Conservation (phyloP, 1,139 yeast genomes). For the Hyphopichia wangnamkhiaoensis region DNA sequence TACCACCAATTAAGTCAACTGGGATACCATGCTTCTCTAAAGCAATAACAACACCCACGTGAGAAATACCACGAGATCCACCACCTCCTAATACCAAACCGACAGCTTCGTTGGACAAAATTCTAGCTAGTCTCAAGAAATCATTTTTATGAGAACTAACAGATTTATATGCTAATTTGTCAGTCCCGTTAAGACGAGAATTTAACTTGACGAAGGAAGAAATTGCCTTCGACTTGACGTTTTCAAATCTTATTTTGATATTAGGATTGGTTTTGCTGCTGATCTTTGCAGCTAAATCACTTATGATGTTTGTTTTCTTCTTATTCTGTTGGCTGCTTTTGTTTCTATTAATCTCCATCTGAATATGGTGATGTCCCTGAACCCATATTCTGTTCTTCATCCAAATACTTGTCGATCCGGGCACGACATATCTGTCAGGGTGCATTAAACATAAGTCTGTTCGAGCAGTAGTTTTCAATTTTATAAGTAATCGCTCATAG, state of each 20-base stretch:
- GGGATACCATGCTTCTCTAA: constrained; percentile 95
- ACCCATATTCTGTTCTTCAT: constrained; percentile 85
- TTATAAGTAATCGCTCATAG: constrained; percentile 73
- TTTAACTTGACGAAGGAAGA: constrained; percentile 25
- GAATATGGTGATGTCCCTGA: constrained; percentile 90
- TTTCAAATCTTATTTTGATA: constrained; percentile 17
- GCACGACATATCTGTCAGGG: constrained; percentile 75
- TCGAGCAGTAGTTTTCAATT: constrained; percentile 81
- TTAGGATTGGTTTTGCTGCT: constrained; percentile 36
- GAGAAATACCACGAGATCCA: constrained; percentile 94
- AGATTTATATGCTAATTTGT: constrained; percentile 36
- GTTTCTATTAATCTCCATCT: constrained; percentile 43
- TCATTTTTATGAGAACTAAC: constrained; percentile 76
- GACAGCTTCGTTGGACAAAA: constrained; percentile 88
- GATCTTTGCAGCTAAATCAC: constrained; percentile 42
- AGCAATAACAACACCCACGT: constrained; percentile 88
- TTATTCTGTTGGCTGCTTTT: constrained; percentile 12
- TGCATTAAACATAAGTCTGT: constrained; percentile 86
- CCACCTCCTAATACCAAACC: constrained; percentile 97
- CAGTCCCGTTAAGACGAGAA: constrained; percentile 14
- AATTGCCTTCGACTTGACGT: constrained; percentile 10
- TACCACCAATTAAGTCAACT: constrained; percentile 91
- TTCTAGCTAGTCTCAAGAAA: constrained; percentile 83
- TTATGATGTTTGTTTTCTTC: constrained; percentile 25
- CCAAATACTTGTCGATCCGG: constrained; percentile 88